Conservation (phyloP, 331 rosid species). For the Dryas integrifolia region DNA sequence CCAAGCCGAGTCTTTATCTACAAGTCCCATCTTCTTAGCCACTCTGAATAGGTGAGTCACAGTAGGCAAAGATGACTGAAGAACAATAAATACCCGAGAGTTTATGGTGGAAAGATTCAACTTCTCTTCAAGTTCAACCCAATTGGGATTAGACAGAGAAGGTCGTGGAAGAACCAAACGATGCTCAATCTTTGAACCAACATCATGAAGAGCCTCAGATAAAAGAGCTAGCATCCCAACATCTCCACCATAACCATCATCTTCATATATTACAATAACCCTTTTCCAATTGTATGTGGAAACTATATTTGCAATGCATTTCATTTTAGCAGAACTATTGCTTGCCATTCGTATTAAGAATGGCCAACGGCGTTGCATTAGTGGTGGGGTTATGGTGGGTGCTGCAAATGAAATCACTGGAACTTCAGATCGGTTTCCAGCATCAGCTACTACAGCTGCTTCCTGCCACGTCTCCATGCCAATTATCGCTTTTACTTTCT, state of each 20-base stretch:
- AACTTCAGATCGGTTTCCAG: conserved; percentile 35
- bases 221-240: conserved; percentile 41
- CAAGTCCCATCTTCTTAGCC: conserved; percentile 46
- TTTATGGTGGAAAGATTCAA: conserved; percentile 33
- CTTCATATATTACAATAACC: conserved; percentile 60
- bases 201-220: conserved; percentile 47
- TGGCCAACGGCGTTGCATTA: conserved; percentile 49
- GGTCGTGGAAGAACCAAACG: conserved; percentile 53
- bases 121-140: conserved; percentile 32
- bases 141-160: conserved; percentile 35
- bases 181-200: conserved; percentile 44
- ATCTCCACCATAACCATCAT: conserved; percentile 43
- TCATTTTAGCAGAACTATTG: conserved; percentile 31
- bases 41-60: conserved; percentile 46
- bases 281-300: conserved; percentile 43
- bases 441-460: conserved; percentile 47
- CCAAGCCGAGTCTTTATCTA: conserved; percentile 55
- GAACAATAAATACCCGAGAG: conserved; percentile 55
- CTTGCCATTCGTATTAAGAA: conserved; percentile 45
- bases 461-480: conserved; percentile 67
- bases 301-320: conserved; percentile 53
- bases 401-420: conserved; percentile 55
- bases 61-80: conserved; percentile 54
- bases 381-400: conserved; percentile 41
- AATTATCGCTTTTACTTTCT: conserved; percentile 42